These are phyloP conservation scores for Aspergillus baeticus DNA, from an alignment of 495 filamentous ascomycete genomes.

Conservation along the genomic window DNA sequence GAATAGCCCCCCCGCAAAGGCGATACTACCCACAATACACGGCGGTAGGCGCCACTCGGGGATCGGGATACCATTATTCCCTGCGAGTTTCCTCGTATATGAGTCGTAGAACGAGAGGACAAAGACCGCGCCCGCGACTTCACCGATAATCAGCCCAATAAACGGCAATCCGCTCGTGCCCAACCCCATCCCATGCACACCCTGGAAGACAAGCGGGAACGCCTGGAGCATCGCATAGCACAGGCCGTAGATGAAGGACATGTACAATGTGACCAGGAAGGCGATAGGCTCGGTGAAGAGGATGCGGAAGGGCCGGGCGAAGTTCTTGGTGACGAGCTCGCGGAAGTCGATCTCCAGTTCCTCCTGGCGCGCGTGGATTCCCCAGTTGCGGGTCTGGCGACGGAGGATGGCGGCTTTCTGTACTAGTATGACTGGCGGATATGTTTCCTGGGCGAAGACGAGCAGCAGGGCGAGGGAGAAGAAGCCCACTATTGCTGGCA, in stretches of 20 bases:
- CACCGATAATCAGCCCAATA: conserved; percentile 32
- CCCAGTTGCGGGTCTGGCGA: conserved; percentile 42
- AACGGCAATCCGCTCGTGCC: conserved; percentile 32
- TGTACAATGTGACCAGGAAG: conserved; percentile 40
- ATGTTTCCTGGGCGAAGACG: conserved; percentile 34
- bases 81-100: conserved; percentile 25
- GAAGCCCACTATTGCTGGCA: conserved; percentile 39
- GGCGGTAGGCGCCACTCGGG: conserved; percentile 37
- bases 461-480: conserved; percentile 21
- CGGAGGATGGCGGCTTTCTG: conserved; percentile 40
- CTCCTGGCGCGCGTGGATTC: conserved; percentile 47
- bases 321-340: conserved; percentile 37
- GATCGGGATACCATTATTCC: conserved; percentile 26
- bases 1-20: conserved; percentile 51
- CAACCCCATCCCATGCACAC: conserved; percentile 26
- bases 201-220: conserved; percentile 33
- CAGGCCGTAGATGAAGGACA: conserved; percentile 41
- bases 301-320: conserved; percentile 42
- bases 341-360: conserved; percentile 38
- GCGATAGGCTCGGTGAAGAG: conserved; percentile 46
- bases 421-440: conserved; percentile 35
- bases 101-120: conserved; percentile 22
- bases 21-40: conserved; percentile 46
- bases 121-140: conserved; percentile 22
- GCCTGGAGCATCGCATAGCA: conserved; percentile 32